phyloP scores from a whole-genome alignment of 768 basidiomycete species.

The Calocybe indica region DNA sequence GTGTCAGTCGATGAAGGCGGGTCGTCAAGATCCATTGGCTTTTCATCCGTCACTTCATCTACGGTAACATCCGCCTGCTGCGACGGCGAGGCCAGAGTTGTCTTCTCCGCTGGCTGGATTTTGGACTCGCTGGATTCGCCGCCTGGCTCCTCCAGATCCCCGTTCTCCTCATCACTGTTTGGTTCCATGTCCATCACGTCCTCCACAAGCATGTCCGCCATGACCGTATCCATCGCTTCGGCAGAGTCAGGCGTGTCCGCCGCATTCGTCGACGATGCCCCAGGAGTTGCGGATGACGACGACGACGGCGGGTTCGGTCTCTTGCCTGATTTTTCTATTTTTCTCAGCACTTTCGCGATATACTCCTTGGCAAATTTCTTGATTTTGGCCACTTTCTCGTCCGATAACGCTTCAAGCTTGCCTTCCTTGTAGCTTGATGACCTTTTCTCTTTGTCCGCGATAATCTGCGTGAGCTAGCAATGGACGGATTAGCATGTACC shows the following conservation, averaged over 20 bases:
- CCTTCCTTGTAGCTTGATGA: constrained; percentile 71
- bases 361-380: constrained; percentile 93
- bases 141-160: constrained; percentile 20
- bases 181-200: background rate
- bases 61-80: too few relatives aligned
- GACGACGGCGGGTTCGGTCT: constrained; percentile 21
- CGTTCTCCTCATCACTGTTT: constrained; percentile 25
- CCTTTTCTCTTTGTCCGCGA: constrained; percentile 96
- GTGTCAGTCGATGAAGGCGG: too few relatives aligned
- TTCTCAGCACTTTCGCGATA: constrained; percentile 71
- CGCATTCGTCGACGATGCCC: constrained; percentile 30
- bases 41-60: too few relatives aligned
- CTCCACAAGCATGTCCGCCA: constrained; percentile 23
- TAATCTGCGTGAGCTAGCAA: constrained; percentile 73
- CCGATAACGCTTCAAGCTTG: constrained; percentile 68
- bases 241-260: constrained; percentile 35
- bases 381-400: constrained; percentile 86
- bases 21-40: too few relatives aligned
- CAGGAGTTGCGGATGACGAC: constrained; percentile 16
- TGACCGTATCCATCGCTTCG: constrained; percentile 26
- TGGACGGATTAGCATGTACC: background rate
- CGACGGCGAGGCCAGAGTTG: too few relatives aligned
- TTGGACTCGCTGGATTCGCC: too few relatives aligned
- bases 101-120: too few relatives aligned
- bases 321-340: constrained; percentile 47